Evolutionary conservation across 2,329 filamentous ascomycete genomes (phyloP).

Genomic region (Phialophora tarda): DNA sequence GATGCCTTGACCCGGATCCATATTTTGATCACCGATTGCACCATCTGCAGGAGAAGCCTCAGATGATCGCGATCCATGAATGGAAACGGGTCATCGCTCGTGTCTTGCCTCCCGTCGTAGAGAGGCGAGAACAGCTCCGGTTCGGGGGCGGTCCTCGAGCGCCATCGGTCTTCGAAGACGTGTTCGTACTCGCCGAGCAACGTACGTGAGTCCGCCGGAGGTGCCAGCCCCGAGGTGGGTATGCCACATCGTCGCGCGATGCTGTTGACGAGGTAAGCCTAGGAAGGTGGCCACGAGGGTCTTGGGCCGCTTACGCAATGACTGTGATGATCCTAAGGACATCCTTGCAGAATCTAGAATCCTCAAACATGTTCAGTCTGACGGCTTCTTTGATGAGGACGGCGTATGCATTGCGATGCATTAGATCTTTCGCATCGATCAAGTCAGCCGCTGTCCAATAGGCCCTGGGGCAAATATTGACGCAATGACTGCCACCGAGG

Average conservation of each 20-base stretch:
- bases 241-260: constrained; percentile 24
- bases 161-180: constrained; percentile 26
- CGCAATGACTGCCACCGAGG: neutral
- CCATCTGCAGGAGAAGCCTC: constrained; percentile 23
- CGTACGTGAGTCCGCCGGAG: constrained; percentile 15
- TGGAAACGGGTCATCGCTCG: constrained; percentile 23
- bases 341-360: constrained; percentile 29
- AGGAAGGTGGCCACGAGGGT: neutral
- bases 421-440: neutral
- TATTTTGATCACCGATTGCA: constrained; percentile 23
- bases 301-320: constrained; percentile 20
- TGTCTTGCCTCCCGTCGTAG: constrained; percentile 25
- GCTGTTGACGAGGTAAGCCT: constrained; percentile 8
- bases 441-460: neutral
- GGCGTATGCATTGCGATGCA: constrained; percentile 28
- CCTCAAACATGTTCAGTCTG: constrained; percentile 19
- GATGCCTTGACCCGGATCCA: constrained; percentile 17
- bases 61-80: constrained; percentile 18
- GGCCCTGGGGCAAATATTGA: neutral
- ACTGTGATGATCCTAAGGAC: constrained; percentile 28
- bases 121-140: constrained; percentile 26
- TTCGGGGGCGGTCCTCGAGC: constrained; percentile 11
- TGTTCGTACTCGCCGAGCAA: constrained; percentile 22
- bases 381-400: constrained; percentile 24
- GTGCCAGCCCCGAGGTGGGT: constrained; percentile 22